Conservation (phyloP, 2,329 filamentous ascomycete species). For the Penicillium occitanis region DNA sequence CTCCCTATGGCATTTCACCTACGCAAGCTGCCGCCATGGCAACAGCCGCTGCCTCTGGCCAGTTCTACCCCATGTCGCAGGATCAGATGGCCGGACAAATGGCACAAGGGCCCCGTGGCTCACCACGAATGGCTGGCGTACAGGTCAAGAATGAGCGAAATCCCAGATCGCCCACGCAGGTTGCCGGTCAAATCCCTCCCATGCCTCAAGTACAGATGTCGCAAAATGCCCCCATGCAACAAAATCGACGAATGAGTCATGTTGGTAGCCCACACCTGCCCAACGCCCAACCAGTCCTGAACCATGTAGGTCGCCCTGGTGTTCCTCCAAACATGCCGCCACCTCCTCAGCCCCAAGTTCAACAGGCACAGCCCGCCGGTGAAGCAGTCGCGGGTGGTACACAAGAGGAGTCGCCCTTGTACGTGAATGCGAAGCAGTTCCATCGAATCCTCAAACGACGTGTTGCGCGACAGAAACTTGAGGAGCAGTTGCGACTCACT, state of each 20-base stretch:
- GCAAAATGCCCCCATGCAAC: constrained; percentile 59
- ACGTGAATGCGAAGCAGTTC: constrained; percentile 98
- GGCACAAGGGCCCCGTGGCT: constrained; percentile 58
- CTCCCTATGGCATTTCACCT: constrained; percentile 71
- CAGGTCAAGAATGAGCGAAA: constrained; percentile 71
- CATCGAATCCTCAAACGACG: constrained; percentile 93
- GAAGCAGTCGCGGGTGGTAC: constrained; percentile 71
- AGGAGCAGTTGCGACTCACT: constrained; percentile 87
- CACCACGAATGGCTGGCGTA: constrained; percentile 71
- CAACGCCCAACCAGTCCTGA: constrained; percentile 74
- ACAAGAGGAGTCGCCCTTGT: constrained; percentile 83
- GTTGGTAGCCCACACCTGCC: constrained; percentile 73
- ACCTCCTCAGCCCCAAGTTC: constrained; percentile 58
- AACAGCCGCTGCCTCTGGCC: constrained; percentile 86
- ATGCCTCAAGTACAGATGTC: constrained; percentile 52
- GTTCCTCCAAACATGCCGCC: constrained; percentile 53
- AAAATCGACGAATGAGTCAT: constrained; percentile 66
- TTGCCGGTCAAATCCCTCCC: constrained; percentile 59
- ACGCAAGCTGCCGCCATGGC: constrained; percentile 92
- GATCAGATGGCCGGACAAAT: constrained; percentile 66
- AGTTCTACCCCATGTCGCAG: constrained; percentile 71
- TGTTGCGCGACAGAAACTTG: constrained; percentile 87
- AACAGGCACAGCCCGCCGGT: constrained; percentile 71
- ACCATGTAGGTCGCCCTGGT: constrained; percentile 59
- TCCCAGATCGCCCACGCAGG: constrained; percentile 73